These are phyloP conservation scores for Penicillium sp. DNA, from an alignment of 2,329 filamentous ascomycete genomes.

Conservation along the genomic window DNA sequence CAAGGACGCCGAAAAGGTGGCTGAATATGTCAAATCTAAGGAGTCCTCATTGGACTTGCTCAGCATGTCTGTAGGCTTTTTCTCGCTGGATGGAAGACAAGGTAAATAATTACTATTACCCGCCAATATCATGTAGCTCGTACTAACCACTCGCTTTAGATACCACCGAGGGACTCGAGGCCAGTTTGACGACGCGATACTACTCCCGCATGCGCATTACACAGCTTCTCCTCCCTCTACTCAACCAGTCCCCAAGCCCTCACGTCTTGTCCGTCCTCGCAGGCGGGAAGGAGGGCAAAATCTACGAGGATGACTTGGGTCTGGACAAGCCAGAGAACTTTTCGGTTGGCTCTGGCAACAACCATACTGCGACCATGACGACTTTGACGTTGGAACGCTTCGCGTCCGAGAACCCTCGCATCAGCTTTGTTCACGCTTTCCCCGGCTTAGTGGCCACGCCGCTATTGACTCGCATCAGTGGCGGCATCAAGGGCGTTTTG, in stretches of 20 bases:
- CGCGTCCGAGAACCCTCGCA: background rate
- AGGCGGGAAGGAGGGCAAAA: background rate
- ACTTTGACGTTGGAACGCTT: background rate
- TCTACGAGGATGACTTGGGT: background rate
- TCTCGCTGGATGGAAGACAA: slow-evolving; percentile 2
- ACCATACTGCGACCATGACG: slow-evolving; percentile 1
- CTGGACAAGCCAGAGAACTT: background rate
- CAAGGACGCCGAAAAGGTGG: background rate
- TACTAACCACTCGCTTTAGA: background rate
- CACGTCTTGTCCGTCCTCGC: background rate
- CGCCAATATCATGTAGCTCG: too few relatives aligned
- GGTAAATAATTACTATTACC: background rate
- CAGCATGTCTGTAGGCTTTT: slow-evolving; percentile 3
- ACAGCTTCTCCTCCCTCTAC: slow-evolving; percentile 2
- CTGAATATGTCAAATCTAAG: background rate
- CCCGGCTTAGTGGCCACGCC: slow-evolving; percentile 2
- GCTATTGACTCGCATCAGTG: background rate
- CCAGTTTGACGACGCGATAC: background rate
- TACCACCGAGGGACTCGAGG: background rate
- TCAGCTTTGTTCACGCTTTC: slow-evolving; percentile 9
- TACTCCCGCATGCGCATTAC: slow-evolving; percentile 6
- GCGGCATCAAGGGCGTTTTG: background rate
- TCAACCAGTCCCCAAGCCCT: background rate
- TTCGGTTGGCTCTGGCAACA: background rate
- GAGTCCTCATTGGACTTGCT: background rate